phyloP scores from a whole-genome alignment of 805 yeast genomes.

The Schwanniomyces occidentalis region DNA sequence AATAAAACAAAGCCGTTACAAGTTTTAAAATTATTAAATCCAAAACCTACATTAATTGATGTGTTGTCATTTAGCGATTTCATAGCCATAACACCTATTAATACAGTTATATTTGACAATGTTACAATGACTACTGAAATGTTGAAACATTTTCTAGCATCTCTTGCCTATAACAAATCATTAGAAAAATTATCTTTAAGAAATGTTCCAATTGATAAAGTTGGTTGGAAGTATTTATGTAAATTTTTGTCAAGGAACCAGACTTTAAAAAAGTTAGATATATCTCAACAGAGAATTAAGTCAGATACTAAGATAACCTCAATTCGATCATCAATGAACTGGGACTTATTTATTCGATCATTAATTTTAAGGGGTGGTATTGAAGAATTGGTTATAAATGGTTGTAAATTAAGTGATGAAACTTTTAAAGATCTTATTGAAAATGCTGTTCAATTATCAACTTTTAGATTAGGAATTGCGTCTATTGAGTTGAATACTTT shows the following conservation, averaged over 20 bases:
- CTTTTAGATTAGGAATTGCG: conserved; percentile 56
- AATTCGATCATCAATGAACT: conserved; percentile 50
- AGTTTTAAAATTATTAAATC: conserved; percentile 56
- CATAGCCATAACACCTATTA: conserved; percentile 54
- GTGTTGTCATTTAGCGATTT: conserved; percentile 58
- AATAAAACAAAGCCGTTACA: conserved; percentile 52
- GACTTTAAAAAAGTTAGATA: conserved; percentile 50
- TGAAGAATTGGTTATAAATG: conserved; percentile 59
- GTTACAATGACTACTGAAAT: conserved; percentile 55
- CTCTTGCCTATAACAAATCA: conserved; percentile 42
- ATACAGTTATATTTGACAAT: conserved; percentile 57
- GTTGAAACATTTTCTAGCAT: conserved; percentile 49
- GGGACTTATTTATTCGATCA: conserved; percentile 49
- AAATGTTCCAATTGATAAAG: conserved; percentile 53
- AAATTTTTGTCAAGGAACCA: conserved; percentile 45
- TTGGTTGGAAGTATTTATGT: conserved; percentile 54
- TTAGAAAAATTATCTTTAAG: conserved; percentile 55
- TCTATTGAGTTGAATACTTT: conserved; percentile 45
- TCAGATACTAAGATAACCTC: conserved; percentile 39
- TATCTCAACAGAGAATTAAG: conserved; percentile 57
- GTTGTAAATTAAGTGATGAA: conserved; percentile 48
- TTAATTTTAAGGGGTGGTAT: conserved; percentile 50
- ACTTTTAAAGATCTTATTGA: conserved; percentile 42
- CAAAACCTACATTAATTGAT: conserved; percentile 59
- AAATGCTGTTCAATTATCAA: conserved; percentile 40